Evolutionary conservation across 352 stramenopile species (phyloP).

Genomic region (Phytophthora syringae): DNA sequence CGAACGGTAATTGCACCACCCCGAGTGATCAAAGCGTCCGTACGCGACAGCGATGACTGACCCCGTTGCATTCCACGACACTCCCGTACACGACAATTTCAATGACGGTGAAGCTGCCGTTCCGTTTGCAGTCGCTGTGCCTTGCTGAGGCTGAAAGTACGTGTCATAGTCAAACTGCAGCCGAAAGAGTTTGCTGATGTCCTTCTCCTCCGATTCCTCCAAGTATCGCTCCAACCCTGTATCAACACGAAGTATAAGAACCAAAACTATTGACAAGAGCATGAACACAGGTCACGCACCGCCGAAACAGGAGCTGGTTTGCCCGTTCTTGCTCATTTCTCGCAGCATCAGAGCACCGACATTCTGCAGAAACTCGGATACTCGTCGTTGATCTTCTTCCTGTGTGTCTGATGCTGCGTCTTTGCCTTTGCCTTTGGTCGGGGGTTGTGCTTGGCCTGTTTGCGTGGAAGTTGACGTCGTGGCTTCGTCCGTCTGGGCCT

Average conservation of each 20-base stretch:
- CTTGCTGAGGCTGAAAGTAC: slow-evolving; percentile 62
- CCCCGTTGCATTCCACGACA: slow-evolving; percentile 90
- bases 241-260: neutral
- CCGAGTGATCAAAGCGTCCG: slow-evolving; percentile 83
- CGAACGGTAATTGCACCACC: slow-evolving; percentile 90
- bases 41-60: slow-evolving; percentile 84
- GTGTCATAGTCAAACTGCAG: slow-evolving; percentile 77
- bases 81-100: slow-evolving; percentile 80
- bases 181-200: slow-evolving; percentile 63
- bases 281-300: slow-evolving; percentile 21
- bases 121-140: slow-evolving; percentile 3
- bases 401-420: slow-evolving; percentile 32
- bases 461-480: slow-evolving; percentile 48
- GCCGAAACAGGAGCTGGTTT: slow-evolving; percentile 53
- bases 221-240: slow-evolving; percentile 64
- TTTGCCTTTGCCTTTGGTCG: slow-evolving; percentile 37
- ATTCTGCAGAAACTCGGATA: slow-evolving; percentile 46
- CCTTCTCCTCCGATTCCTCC: slow-evolving; percentile 71
- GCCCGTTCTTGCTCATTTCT: slow-evolving; percentile 58
- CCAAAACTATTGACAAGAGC: neutral
- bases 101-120: slow-evolving; percentile 34
- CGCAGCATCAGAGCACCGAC: slow-evolving; percentile 61
- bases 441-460: slow-evolving; percentile 42
- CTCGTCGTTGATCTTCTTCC: slow-evolving; percentile 45
- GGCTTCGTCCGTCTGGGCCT: slow-evolving; percentile 50